Base-by-base conservation (phyloP, 768 basidiomycete species). In the Lactarius trivialis region DNA sequence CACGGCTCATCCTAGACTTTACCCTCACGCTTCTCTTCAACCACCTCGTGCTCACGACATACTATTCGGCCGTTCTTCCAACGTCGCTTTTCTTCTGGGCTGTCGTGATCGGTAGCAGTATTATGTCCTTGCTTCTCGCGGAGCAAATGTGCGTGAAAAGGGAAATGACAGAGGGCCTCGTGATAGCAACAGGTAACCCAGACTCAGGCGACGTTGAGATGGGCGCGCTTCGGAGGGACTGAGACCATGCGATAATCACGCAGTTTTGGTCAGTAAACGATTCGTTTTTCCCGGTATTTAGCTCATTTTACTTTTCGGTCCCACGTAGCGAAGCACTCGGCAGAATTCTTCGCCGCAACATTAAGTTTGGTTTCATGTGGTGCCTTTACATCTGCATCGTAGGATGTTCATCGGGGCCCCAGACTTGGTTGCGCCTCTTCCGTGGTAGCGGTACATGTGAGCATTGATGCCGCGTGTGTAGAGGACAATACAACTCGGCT, bases 1-100 rank as follows among this genome's bases (percentile, higher is more conserved):
- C 97, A 39, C 91, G 96, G 24, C 82, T 96, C 68, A 89, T 98
- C 70, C 86, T 99, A 68, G 97, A 99, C 76, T 97, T 97, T 74
- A 81, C 92, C 9, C 73, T 96, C 63, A 98, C 97, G 0, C 82
- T 98, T 53, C 76, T 91, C 53, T 91, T 96, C 80, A 91, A 87
- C 71, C 97, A 99, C 73, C 77, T 96, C 61, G 87, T 98, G 59
- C 77, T 98, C 64, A 96, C 97, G 58, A 94, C 92, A 39, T 98
- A 98, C 76, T 93, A 93, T 73, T 84, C 92, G 3, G 83, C 85
- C 14, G 80, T 84, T 15, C 73, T 89, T 70, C 97, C 97, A 7
- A 91, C 91, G 0, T 95, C 93, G 1, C 71, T 91, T 37, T 98
- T 96, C 79, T 98, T 91, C 78, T 99, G 95, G 94, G 70, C 85